Conservation (phyloP, 371 early-diverging fungal genomes). For the Capillidium rhysosporum region DNA sequence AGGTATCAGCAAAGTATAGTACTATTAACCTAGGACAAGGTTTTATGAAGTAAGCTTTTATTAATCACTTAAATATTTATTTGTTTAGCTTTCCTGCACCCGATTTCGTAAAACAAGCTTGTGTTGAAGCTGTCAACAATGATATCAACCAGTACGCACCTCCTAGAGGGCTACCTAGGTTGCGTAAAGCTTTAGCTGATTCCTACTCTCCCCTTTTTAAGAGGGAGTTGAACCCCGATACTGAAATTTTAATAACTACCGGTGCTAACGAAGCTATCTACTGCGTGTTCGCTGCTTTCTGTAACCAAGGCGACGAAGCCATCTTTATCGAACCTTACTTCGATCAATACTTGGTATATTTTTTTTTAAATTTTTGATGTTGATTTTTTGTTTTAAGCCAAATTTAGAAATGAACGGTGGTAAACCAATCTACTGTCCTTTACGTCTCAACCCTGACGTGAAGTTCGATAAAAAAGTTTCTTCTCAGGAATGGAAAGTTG, state of each 20-base stretch:
- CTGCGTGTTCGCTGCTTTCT: not conserved
- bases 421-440: slow-evolving; percentile 61
- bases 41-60: slow-evolving; percentile 39
- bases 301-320: slow-evolving; percentile 40
- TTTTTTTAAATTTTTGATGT: not conserved
- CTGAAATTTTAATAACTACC: slow-evolving; percentile 72
- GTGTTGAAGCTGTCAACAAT: slow-evolving; percentile 36
- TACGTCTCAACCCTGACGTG: slow-evolving; percentile 29
- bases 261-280: slow-evolving; percentile 79
- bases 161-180: slow-evolving; percentile 55
- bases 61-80: not conserved
- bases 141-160: slow-evolving; percentile 72
- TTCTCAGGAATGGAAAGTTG: slow-evolving; percentile 62
- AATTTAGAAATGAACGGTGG: slow-evolving; percentile 82
- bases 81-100: slow-evolving; percentile 59
- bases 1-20: slow-evolving; percentile 53
- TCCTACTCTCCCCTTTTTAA: slow-evolving; percentile 49
- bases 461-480: slow-evolving; percentile 22
- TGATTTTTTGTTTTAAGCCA: slow-evolving; percentile 17
- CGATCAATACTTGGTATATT: slow-evolving; percentile 72
- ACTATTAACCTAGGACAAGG: slow-evolving; percentile 93
- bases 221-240: slow-evolving; percentile 44
- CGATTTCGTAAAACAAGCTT: slow-evolving; percentile 67
- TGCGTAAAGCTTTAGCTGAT: slow-evolving; percentile 56
- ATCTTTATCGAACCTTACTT: slow-evolving; percentile 87